These are phyloP conservation scores for Scutellaria galericulata DNA, from an alignment of 257 asterid species.

Conservation along the genomic window DNA sequence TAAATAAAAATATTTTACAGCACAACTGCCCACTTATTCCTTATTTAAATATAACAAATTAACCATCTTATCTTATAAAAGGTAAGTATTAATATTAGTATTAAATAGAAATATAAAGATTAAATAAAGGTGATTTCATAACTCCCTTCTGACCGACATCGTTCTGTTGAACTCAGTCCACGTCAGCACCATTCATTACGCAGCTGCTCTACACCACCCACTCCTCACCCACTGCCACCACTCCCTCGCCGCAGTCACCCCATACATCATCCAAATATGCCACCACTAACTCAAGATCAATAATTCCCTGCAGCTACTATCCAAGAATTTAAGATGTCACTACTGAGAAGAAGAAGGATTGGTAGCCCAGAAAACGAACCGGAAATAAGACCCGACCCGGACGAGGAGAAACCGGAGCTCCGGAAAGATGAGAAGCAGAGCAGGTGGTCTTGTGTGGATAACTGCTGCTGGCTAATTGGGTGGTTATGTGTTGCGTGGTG, in stretches of 20 bases:
- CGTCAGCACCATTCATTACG: neutral
- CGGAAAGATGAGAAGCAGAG: conserved; percentile 35
- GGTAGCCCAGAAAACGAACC: conserved; percentile 40
- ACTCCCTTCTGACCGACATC: neutral
- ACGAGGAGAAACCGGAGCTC: conserved; percentile 42
- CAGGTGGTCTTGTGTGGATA: conserved; percentile 80
- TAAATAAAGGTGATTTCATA: neutral
- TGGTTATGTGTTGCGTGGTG: conserved; percentile 74
- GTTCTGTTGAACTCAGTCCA: neutral
- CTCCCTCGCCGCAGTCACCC: conserved; percentile 14
- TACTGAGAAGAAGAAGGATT: conserved; percentile 63
- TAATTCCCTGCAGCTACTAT: neutral
- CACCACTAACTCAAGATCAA: neutral
- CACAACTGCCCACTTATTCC: no score
- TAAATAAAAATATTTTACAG: no score
- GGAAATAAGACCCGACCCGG: conserved; percentile 36
- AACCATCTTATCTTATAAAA: no score
- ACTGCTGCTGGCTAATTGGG: conserved; percentile 84
- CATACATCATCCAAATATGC: neutral
- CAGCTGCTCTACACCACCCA: conserved; percentile 10
- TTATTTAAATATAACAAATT: no score
- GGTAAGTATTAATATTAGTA: no score
- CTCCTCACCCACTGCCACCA: conserved; percentile 7
- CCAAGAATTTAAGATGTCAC: conserved; percentile 38
- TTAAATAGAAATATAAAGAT: no score